phyloP scores from a whole-genome alignment of 768 basidiomycete species.

The Agrocybe praecox region DNA sequence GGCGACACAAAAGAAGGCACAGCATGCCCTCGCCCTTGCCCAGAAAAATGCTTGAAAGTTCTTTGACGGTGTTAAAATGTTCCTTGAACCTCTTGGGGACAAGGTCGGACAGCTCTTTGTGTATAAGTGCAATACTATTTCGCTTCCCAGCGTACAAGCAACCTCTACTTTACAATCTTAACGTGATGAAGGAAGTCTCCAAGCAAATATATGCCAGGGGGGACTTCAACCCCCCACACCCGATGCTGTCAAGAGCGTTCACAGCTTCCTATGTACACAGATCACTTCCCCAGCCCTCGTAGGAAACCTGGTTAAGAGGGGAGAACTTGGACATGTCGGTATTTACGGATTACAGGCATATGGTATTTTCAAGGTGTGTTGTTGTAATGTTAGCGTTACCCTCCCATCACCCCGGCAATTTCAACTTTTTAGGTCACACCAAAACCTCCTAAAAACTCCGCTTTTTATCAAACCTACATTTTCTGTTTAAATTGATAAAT shows the following conservation, averaged over 20 bases:
- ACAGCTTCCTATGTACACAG: constrained; percentile 65
- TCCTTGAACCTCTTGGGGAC: constrained; percentile 49
- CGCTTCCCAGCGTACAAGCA: constrained; percentile 61
- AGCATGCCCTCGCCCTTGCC: constrained; percentile 61
- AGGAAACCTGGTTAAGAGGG: constrained; percentile 58
- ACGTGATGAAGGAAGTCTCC: constrained; percentile 73
- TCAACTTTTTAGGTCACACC: too few relatives aligned
- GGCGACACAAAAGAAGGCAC: constrained; percentile 67
- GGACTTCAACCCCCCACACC: constrained; percentile 67
- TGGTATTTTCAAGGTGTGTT: constrained; percentile 80
- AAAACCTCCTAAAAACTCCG: too few relatives aligned
- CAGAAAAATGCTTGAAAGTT: constrained; percentile 59
- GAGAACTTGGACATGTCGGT: constrained; percentile 68
- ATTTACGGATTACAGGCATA: constrained; percentile 89
- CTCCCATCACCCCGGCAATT: too few relatives aligned
- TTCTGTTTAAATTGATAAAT: too few relatives aligned
- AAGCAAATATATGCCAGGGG: constrained; percentile 78
- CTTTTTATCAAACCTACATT: too few relatives aligned
- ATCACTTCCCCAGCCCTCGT: constrained; percentile 61
- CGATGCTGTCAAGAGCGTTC: constrained; percentile 55
- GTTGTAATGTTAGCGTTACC: not conserved
- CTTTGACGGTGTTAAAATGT: constrained; percentile 50
- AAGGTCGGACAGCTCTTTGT: too few relatives aligned
- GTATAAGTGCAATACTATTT: too few relatives aligned
- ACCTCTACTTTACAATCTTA: constrained; percentile 77